A percentile compares a stretch with the other conserved stretches of the same genome.
Conservation (phyloP, 176 grass and related monocot genomes). For the Paspalum vaginatum region DNA sequence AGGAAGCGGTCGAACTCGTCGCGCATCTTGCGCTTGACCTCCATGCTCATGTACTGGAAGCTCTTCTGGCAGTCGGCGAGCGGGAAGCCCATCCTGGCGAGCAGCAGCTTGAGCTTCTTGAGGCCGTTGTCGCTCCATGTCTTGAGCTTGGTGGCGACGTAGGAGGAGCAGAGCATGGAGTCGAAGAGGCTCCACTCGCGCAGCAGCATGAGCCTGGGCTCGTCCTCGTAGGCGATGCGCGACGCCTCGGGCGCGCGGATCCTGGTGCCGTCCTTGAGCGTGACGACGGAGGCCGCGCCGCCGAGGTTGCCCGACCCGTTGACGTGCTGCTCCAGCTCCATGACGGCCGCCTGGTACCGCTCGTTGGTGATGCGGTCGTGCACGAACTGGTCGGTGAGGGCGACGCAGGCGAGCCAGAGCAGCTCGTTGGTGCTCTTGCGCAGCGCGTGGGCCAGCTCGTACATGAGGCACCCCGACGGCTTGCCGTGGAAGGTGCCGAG, state of each 20-base stretch:
- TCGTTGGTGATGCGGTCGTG: conserved; percentile 93
- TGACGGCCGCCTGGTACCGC: conserved; percentile 76
- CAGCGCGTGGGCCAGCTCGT: conserved; percentile 74
- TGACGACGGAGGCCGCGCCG: conserved; percentile 51
- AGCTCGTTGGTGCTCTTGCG: conserved; percentile 87
- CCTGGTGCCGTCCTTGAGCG: conserved; percentile 85
- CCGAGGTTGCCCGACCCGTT: conserved; percentile 77
- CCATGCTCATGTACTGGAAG: conserved; percentile 96
- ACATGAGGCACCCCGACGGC: conserved; percentile 87
- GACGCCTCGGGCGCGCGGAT: conserved; percentile 78
- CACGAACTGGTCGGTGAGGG: conserved; percentile 88
- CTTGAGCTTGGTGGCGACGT: conserved; percentile 83
- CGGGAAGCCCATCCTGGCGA: conserved; percentile 91
- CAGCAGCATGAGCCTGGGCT: conserved; percentile 79
- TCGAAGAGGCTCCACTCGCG: conserved; percentile 84
- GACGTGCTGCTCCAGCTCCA: conserved; percentile 95
- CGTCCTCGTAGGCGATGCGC: conserved; percentile 90
- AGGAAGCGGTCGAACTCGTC: conserved; percentile 85
- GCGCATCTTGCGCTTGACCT: conserved; percentile 87
- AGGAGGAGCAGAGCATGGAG: conserved; percentile 93
- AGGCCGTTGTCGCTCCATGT: conserved; percentile 93
- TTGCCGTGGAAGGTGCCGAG: conserved; percentile 88
- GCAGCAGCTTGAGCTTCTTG: conserved; percentile 89
- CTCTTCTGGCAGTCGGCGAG: conserved; percentile 85
- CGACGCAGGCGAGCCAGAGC: conserved; percentile 86